Evolutionary conservation across 2,329 filamentous ascomycete species (phyloP).

Genomic region (Fusarium phyllophilum): DNA sequence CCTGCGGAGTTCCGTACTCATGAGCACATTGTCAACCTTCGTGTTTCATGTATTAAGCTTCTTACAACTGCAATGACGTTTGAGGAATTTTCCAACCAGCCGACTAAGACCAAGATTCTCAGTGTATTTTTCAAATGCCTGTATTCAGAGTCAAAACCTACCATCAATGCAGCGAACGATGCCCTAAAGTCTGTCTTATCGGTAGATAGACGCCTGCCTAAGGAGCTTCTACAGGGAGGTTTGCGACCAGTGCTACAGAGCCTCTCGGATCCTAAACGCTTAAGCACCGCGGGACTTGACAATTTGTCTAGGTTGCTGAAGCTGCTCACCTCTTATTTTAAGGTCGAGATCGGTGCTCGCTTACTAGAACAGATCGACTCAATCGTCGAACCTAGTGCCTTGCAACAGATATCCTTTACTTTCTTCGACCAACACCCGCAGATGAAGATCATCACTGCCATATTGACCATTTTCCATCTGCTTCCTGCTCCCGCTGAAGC

Average conservation of each 20-base stretch:
- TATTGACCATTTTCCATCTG: constrained; percentile 97
- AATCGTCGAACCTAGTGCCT: constrained; percentile 80
- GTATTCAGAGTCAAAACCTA: constrained; percentile 91
- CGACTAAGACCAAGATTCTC: constrained; percentile 78
- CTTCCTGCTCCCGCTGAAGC: constrained; percentile 87
- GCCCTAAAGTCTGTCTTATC: constrained; percentile 88
- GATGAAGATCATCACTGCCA: constrained; percentile 94
- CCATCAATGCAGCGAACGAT: constrained; percentile 92
- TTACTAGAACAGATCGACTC: constrained; percentile 94
- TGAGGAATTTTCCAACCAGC: constrained; percentile 84
- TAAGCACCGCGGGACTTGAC: constrained; percentile 89
- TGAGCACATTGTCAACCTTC: constrained; percentile 88
- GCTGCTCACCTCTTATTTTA: constrained; percentile 97
- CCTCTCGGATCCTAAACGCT: constrained; percentile 89
- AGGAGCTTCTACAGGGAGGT: constrained; percentile 93
- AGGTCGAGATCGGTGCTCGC: constrained; percentile 94
- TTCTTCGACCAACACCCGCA: constrained; percentile 91
- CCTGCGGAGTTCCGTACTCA: constrained; percentile 95
- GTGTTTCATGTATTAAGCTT: constrained; percentile 92
- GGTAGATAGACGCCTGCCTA: constrained; percentile 90
- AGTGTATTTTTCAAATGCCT: constrained; percentile 98
- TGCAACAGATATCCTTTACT: constrained; percentile 94
- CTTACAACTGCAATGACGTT: constrained; percentile 94
- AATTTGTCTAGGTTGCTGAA: constrained; percentile 90
- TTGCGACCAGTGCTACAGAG: constrained; percentile 96